Percentiles rank a stretch among this genome's conserved stretches.
These are phyloP conservation scores for Caloboletus inedulis DNA, from an alignment of 1,284 basidiomycete genomes.

Conservation along the genomic window DNA sequence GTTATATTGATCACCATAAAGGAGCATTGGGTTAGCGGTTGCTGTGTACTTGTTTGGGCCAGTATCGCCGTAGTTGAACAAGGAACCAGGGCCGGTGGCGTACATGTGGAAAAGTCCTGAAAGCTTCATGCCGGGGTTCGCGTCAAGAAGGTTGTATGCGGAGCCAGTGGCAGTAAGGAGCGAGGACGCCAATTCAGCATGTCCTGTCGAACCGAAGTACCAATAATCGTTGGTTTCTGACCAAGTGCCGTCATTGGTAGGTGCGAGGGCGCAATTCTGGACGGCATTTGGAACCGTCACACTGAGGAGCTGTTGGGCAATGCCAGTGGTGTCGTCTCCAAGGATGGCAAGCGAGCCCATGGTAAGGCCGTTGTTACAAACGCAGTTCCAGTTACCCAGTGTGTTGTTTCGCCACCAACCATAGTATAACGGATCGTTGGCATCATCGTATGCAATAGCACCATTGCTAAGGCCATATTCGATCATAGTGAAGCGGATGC, in stretches of 20 bases:
- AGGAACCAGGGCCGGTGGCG: slow-evolving; percentile 76
- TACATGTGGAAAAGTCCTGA: slow-evolving; percentile 94
- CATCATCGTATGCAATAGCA: slow-evolving; percentile 46
- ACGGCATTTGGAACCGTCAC: slow-evolving; percentile 74
- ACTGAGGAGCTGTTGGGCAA: slow-evolving; percentile 65
- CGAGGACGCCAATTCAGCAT: slow-evolving; percentile 88
- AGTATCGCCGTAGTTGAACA: slow-evolving; percentile 92
- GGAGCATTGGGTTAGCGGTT: slow-evolving; percentile 73
- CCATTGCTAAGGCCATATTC: slow-evolving; percentile 75
- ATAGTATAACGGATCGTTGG: slow-evolving; percentile 36
- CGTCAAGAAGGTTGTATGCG: slow-evolving; percentile 69
- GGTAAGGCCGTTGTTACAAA: slow-evolving; percentile 90
- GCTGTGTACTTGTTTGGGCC: slow-evolving; percentile 94
- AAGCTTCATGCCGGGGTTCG: slow-evolving; percentile 68
- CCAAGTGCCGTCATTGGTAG: slow-evolving; percentile 86
- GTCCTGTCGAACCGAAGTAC: slow-evolving; percentile 92
- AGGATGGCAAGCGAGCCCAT: slow-evolving; percentile 89
- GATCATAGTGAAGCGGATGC: slow-evolving; percentile 76
- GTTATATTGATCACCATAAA: slow-evolving; percentile 68
- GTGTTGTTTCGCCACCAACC: slow-evolving; percentile 63
- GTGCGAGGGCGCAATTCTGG: slow-evolving; percentile 70
- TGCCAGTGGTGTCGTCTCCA: slow-evolving; percentile 77
- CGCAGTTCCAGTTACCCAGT: slow-evolving; percentile 95
- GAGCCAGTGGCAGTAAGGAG: slow-evolving; percentile 86
- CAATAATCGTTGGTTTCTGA: slow-evolving; percentile 94